Base-by-base conservation (phyloP, 805 yeast genomes). In the Metschnikowia bowlesiae region DNA sequence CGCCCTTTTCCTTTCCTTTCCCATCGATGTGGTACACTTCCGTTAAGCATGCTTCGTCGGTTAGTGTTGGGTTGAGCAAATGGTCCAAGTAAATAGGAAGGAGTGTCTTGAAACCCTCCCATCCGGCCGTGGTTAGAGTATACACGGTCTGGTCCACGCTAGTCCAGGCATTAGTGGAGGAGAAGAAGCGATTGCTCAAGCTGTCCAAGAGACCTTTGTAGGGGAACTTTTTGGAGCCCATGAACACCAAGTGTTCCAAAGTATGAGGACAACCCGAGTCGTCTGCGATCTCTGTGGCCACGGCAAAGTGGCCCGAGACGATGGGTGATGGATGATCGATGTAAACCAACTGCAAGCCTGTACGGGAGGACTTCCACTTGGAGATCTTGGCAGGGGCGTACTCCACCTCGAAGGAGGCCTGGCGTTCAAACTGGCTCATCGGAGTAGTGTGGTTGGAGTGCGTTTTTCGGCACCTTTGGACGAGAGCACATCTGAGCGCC, bases 21-120 rank as follows among this genome's bases (percentile, higher is more conserved):
- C 96, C 96, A 65, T 94, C 98, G 42, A 94, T 80, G 65, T 94
- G 98, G 65, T 89, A 89, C 8, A 94, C 98, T 65, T 94, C 99
- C 1, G 99, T 94, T 47, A 85, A 71, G 60, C 96, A 94, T 0
- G 96, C 96, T 47, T 83, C 88, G 62, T 90, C 96, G 1, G 96
- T 85, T 47, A 94, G 70, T 0, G 96, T 88, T 1, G 99, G 97
- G 58, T 83, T 67, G 42, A 90, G 66, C 26, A 94, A 68, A 64
- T 94, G 98, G 63, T 94, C 98, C 56, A 94, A 68, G 64, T 92
- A 94, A 3, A 90, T 84, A 0, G 99, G 98, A 31, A 94, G 76
- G 30, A 94, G 70, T 53, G 83, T 78, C 44, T 80, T 81, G 69
- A 94, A 94, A 1, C 97, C 98, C 50, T 88, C 89, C 96, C 97